Base-by-base conservation (phyloP, 768 basidiomycete species). In the Chalciporus chontae region DNA sequence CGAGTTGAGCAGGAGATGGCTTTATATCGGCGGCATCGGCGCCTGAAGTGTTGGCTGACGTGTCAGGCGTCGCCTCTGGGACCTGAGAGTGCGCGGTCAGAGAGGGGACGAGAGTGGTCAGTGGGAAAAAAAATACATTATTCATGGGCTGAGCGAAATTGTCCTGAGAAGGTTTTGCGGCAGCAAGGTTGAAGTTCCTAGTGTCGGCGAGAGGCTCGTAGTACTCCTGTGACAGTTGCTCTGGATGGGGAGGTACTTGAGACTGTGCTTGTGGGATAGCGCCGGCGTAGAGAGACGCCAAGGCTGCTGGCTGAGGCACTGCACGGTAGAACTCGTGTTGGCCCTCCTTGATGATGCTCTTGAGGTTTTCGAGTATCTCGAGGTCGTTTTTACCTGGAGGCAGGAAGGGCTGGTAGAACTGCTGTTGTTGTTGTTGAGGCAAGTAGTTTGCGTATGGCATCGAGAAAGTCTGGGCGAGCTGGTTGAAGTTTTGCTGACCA, bases 261-360 rank as follows among this genome's bases (percentile, higher is more conserved):
- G 67, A 63, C 6, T 59, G 43, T 3, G 57, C 45, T 6, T 65
- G 53, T 8, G 47, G 39, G 45, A 69, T 67, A n/a, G 75, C 68
- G 31, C 87, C 87, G 50, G 79, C 68, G 68, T 86, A 90, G 48
- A 86, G 68, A 42, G 71, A 75, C 31, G 81, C 83, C 34, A 90
- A 79, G 43, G 75, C 77, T 14, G 73, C 73, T 24, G 87, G 88
- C 51, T 81, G 77, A 21, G 88, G 85, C 40, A 78, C 62, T 24
- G 87, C 78, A 19, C 79, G 77, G 64, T 80, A 90, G 57, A 81
- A 73, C 48, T 85, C 80, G 66, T 90, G 87, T 61, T 90, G 87
- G 43, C 79, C 80, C 27, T 73, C 75, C 61, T 82, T 84, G 67
- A 90, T 90, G 48, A 78, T 71, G 19, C 79, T 71, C 66, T 90